A percentile compares a stretch with the other conserved stretches of the same genome.
Evolutionary conservation across 371 early-diverging fungal genomes (phyloP).

Genomic region (Racocetra persica): DNA sequence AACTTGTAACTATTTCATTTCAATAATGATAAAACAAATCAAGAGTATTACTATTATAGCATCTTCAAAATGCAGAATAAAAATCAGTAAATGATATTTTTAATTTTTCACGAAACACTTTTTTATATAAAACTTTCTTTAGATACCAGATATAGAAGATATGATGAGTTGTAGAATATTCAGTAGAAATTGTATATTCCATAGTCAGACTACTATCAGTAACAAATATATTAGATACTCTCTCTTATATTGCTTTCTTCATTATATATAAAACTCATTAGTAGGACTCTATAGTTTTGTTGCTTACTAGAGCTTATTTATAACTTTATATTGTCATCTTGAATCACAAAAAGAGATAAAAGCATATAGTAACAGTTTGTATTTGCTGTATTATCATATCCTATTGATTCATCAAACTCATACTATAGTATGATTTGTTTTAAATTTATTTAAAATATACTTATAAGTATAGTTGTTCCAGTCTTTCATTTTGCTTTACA

Average conservation of each 20-base stretch:
- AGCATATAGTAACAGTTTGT: constrained; percentile 42
- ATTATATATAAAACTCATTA: constrained; percentile 25
- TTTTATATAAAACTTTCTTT: neutral
- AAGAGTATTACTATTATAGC: no score
- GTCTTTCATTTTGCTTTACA: neutral
- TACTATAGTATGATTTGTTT: neutral
- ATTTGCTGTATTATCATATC: constrained; percentile 37
- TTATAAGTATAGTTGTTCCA: neutral
- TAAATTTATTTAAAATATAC: neutral
- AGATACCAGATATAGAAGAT: neutral
- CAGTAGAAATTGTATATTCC: neutral
- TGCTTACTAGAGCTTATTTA: constrained; percentile 18
- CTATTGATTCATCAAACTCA: neutral
- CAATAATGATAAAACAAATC: no score
- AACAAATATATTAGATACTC: neutral
- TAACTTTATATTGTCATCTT: constrained; percentile 42
- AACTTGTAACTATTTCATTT: no score
- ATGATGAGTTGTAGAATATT: neutral
- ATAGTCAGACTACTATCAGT: neutral
- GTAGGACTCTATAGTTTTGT: constrained; percentile 42
- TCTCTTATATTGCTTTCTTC: neutral
- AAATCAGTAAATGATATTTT: neutral
- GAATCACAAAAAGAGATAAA: constrained; percentile 30
- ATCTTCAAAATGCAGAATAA: neutral
- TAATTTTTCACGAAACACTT: neutral